Percentiles rank a stretch among this genome's conserved stretches.
These are phyloP conservation scores for Podospora anserina DNA, from an alignment of 495 filamentous ascomycete genomes.

Conservation along the genomic window DNA sequence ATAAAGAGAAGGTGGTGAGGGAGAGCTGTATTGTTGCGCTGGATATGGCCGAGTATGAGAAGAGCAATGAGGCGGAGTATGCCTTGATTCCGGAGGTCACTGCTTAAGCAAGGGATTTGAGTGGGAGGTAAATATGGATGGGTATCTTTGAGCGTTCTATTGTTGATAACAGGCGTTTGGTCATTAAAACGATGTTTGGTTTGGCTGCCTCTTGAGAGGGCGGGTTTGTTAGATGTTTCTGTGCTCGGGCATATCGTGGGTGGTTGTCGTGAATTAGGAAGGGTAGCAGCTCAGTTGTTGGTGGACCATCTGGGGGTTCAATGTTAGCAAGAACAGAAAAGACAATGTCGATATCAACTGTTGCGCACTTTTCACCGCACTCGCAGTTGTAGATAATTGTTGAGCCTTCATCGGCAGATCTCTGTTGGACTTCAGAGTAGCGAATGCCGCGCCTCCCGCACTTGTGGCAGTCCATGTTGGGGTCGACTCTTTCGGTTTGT, in stretches of 20 bases:
- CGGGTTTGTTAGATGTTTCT: slow-evolving; percentile 10
- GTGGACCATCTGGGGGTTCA: slow-evolving; percentile 44
- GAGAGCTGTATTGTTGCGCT: slow-evolving; percentile 93
- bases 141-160: slow-evolving; percentile 5
- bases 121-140: slow-evolving; percentile 13
- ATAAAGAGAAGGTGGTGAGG: slow-evolving; percentile 86
- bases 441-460: slow-evolving; percentile 82
- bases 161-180: slow-evolving; percentile 17
- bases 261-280: background rate
- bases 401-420: slow-evolving; percentile 91
- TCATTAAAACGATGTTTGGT: slow-evolving; percentile 21
- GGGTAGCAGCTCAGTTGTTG: slow-evolving; percentile 28
- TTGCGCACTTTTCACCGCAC: slow-evolving; percentile 79
- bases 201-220: slow-evolving; percentile 3
- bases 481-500: slow-evolving; percentile 69
- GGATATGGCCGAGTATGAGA: slow-evolving; percentile 98
- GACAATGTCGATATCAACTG: background rate
- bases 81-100: slow-evolving; percentile 69
- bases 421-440: slow-evolving; percentile 79
- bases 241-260: slow-evolving; percentile 5
- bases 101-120: slow-evolving; percentile 30
- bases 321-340: slow-evolving; percentile 27
- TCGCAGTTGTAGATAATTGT: slow-evolving; percentile 86
- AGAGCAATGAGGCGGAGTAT: slow-evolving; percentile 83
- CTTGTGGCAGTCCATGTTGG: slow-evolving; percentile 66